These are phyloP conservation scores for Hyphodiscus hymeniophilus DNA, from an alignment of 495 filamentous ascomycete species.

Conservation along the genomic window DNA sequence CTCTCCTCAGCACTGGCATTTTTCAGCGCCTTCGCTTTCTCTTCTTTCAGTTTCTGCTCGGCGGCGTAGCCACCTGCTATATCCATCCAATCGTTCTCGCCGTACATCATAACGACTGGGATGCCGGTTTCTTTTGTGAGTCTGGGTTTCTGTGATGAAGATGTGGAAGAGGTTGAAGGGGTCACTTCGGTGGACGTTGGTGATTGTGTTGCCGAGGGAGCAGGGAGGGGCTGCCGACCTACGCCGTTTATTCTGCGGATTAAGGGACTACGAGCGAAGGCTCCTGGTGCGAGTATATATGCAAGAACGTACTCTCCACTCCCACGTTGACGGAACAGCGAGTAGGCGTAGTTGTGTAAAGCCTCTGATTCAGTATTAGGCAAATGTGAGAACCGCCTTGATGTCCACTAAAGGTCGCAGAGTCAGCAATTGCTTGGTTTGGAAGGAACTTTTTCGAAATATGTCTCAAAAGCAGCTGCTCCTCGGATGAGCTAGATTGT, in stretches of 20 bases:
- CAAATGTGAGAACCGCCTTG: slow-evolving; percentile 81
- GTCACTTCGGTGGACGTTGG: slow-evolving; percentile 3
- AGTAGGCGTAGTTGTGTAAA: slow-evolving; percentile 86
- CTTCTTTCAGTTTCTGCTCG: slow-evolving; percentile 68
- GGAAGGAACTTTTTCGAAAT: too few relatives aligned
- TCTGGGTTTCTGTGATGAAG: slow-evolving; percentile 13
- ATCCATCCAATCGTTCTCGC: slow-evolving; percentile 98
- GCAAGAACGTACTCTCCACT: slow-evolving; percentile 90
- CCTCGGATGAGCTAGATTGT: too few relatives aligned
- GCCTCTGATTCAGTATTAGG: slow-evolving; percentile 73
- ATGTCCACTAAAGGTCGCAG: too few relatives aligned
- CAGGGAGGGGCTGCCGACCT: slow-evolving; percentile 51
- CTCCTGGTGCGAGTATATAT: slow-evolving; percentile 88
- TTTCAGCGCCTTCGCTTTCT: slow-evolving; percentile 46
- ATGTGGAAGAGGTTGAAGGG: slow-evolving; percentile 13
- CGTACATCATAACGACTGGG: slow-evolving; percentile 89
- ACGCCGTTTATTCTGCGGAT: slow-evolving; percentile 83
- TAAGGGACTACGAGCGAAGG: slow-evolving; percentile 81
- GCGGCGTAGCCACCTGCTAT: slow-evolving; percentile 76
- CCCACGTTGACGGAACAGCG: slow-evolving; percentile 87
- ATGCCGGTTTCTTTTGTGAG: slow-evolving; percentile 59
- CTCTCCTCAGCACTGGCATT: slow-evolving; percentile 60
- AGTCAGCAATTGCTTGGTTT: too few relatives aligned
- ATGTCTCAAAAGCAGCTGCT: too few relatives aligned
- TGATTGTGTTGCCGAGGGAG: slow-evolving; percentile 10